A percentile compares a stretch with the other conserved stretches of the same genome.
Evolutionary conservation across 2,329 filamentous ascomycete species (phyloP).

Genomic region (Trichoderma cornu-damae): DNA sequence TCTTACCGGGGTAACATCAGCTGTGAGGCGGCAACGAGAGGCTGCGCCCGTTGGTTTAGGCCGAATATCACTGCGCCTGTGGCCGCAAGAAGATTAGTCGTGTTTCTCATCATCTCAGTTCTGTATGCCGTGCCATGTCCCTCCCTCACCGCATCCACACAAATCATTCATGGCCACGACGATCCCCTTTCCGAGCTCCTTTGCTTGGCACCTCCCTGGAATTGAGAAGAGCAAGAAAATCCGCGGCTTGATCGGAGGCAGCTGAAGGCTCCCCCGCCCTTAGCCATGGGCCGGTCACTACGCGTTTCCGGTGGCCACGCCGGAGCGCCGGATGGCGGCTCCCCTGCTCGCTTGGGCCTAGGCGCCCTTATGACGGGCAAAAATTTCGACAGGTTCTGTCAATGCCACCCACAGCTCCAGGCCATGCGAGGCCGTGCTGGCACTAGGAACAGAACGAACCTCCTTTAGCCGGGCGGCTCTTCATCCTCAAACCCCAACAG

Average conservation of each 20-base stretch:
- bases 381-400: constrained; percentile 9
- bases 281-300: constrained; percentile 8
- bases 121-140: constrained; percentile 1
- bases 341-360: constrained; percentile 17
- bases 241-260: constrained; percentile 15
- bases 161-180: not conserved
- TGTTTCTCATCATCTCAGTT: constrained; percentile 20
- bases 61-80: constrained; percentile 11
- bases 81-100: constrained; percentile 20
- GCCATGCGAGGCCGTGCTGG: not conserved
- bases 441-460: constrained; percentile 2
- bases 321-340: constrained; percentile 16
- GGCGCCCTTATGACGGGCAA: constrained; percentile 9
- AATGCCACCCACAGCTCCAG: constrained; percentile 9
- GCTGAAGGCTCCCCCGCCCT: constrained; percentile 18
- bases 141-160: not conserved
- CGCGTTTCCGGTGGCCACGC: constrained; percentile 17
- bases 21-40: constrained; percentile 4
- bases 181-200: constrained; percentile 17
- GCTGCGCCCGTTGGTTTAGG: constrained; percentile 13
- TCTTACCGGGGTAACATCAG: constrained; percentile 9
- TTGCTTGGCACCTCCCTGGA: constrained; percentile 5
- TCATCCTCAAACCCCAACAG: not conserved
- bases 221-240: not conserved
- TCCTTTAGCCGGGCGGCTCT: constrained; percentile 13